Percentiles rank a stretch among this genome's conserved stretches.
Evolutionary conservation across 495 filamentous ascomycete species (phyloP).

Genomic region (Talaromyces proteolyticus): DNA sequence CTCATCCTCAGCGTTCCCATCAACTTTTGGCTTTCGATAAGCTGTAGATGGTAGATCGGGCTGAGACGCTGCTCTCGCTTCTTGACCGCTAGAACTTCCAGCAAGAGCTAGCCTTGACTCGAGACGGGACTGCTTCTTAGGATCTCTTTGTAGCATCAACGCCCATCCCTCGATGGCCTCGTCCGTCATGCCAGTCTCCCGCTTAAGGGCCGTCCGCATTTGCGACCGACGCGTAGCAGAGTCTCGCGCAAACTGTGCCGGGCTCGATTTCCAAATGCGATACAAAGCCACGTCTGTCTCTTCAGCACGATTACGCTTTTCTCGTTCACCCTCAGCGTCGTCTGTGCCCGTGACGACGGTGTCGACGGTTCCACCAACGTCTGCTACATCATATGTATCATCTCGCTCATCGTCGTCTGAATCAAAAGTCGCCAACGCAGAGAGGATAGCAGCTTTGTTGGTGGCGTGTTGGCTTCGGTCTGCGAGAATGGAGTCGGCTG

Average conservation of each 20-base stretch:
- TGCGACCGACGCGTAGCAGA: constrained; percentile 58
- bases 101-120: constrained; percentile 60
- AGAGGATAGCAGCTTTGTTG: constrained; percentile 83
- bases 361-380: constrained; percentile 86
- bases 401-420: constrained; percentile 94
- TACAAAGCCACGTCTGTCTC: constrained; percentile 54
- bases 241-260: constrained; percentile 63
- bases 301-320: constrained; percentile 22
- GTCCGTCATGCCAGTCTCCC: constrained; percentile 82
- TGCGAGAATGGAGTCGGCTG: constrained; percentile 57
- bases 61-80: constrained; percentile 38
- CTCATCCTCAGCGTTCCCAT: constrained; percentile 21
- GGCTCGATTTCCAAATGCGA: constrained; percentile 54
- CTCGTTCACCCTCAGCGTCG: constrained; percentile 30
- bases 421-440: constrained; percentile 87
- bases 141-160: constrained; percentile 72
- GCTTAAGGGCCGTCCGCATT: constrained; percentile 56
- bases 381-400: constrained; percentile 89
- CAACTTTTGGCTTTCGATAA: constrained; percentile 31
- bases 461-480: constrained; percentile 48
- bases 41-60: constrained; percentile 53
- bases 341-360: constrained; percentile 34
- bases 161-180: constrained; percentile 94
- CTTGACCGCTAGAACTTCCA: constrained; percentile 41
- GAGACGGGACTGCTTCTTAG: constrained; percentile 55